phyloP scores from a whole-genome alignment of 1,139 yeast genomes.

The Yarrowia galli region DNA sequence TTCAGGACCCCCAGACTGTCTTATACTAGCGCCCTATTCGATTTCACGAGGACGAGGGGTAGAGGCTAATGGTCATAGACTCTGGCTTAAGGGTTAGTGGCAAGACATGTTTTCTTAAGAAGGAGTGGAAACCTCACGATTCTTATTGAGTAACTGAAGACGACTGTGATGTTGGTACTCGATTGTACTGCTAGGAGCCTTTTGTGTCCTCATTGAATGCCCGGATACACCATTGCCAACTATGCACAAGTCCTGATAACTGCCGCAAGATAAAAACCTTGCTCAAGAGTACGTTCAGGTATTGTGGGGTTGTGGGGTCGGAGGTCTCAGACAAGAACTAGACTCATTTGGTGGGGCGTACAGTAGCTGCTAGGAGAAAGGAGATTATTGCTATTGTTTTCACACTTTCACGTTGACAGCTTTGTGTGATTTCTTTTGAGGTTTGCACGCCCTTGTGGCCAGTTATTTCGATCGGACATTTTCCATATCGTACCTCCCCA shows the following conservation, averaged over 20 bases:
- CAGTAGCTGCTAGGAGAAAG: not conserved
- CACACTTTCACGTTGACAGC: not conserved
- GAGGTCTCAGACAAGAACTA: slow-evolving; percentile 8
- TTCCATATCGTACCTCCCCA: not conserved
- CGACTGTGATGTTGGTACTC: not conserved
- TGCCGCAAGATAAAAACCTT: slow-evolving; percentile 10
- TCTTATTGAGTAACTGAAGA: not conserved
- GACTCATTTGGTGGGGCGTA: not conserved
- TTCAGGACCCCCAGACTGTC: not conserved
- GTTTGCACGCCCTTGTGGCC: no score
- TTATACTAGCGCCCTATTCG: slow-evolving; percentile 2
- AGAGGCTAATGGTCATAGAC: slow-evolving; percentile 24
- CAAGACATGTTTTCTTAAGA: not conserved
- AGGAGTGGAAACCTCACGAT: not conserved
- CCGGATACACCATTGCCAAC: not conserved
- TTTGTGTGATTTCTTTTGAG: not conserved
- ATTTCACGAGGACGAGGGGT: slow-evolving; percentile 34
- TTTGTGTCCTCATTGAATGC: no score
- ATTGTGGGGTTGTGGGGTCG: slow-evolving; percentile 33
- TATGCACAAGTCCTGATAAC: not conserved
- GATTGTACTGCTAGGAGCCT: not conserved
- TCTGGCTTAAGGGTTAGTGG: not conserved
- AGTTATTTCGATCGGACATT: not conserved
- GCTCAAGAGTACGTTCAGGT: not conserved
- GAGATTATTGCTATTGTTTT: not conserved